Evolutionary conservation across 2,329 filamentous ascomycete genomes (phyloP).

Genomic region (Penicillium griseofulvum): DNA sequence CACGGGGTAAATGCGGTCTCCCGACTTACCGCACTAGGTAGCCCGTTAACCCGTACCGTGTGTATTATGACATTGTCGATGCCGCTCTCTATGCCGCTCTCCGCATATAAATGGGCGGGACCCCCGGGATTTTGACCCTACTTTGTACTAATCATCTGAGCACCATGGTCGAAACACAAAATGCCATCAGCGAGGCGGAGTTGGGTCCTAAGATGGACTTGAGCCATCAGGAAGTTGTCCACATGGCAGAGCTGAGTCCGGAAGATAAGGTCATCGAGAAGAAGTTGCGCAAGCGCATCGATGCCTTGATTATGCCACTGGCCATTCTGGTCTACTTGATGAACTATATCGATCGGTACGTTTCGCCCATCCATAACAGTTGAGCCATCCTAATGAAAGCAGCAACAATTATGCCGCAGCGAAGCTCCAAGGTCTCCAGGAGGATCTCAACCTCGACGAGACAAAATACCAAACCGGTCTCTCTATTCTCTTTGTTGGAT

Average conservation of each 20-base stretch:
- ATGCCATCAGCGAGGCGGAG: constrained; percentile 16
- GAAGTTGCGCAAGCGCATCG: constrained; percentile 38
- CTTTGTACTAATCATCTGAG: neutral
- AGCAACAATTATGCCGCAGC: constrained; percentile 50
- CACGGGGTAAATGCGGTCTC: constrained; percentile 10
- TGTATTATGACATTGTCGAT: neutral
- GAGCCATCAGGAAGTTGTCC: constrained; percentile 21
- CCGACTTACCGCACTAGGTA: neutral
- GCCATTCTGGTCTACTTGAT: constrained; percentile 43
- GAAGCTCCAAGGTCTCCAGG: constrained; percentile 43
- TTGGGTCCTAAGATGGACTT: constrained; percentile 21
- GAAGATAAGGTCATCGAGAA: constrained; percentile 40
- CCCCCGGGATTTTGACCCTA: neutral
- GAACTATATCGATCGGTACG: constrained; percentile 44
- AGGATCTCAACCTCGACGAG: constrained; percentile 36
- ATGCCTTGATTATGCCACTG: constrained; percentile 40
- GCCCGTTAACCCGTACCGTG: no score
- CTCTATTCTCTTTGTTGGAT: constrained; percentile 46
- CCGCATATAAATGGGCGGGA: constrained; percentile 2
- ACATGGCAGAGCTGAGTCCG: constrained; percentile 16
- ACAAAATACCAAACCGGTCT: constrained; percentile 44
- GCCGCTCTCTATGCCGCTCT: neutral
- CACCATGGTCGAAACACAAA: constrained; percentile 10
- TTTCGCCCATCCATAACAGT: neutral
- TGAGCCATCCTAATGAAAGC: neutral